phyloP scores from a whole-genome alignment of 345 rosid genomes.

The Populus euphratica region DNA sequence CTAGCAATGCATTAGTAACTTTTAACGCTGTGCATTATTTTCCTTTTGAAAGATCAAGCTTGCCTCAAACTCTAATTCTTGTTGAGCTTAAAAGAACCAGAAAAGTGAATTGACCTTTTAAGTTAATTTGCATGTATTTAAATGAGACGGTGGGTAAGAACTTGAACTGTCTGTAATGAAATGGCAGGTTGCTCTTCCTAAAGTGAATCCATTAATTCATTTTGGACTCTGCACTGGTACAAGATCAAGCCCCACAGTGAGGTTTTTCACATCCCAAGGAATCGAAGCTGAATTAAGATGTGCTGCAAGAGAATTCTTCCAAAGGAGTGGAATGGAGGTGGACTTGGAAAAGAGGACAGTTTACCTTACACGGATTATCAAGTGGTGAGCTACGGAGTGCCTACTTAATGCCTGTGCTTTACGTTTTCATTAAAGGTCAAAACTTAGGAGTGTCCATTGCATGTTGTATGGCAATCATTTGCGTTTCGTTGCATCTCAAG shows the following conservation, averaged over 20 bases:
- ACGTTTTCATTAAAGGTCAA: background rate
- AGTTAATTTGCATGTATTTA: background rate
- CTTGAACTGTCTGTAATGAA: background rate
- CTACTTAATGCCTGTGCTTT: background rate
- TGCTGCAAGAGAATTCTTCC: conserved; percentile 71
- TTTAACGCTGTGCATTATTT: background rate
- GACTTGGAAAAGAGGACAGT: conserved; percentile 59
- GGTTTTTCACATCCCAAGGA: conserved; percentile 70
- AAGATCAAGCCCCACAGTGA: conserved; percentile 67
- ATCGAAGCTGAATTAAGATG: conserved; percentile 60
- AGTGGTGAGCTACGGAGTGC: conserved; percentile 50
- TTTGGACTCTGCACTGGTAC: conserved; percentile 86
- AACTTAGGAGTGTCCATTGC: background rate
- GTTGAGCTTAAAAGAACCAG: background rate
- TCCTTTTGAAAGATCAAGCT: background rate
- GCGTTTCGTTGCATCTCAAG: background rate
- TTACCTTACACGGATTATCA: conserved; percentile 57
- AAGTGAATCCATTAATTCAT: conserved; percentile 71
- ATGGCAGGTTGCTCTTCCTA: conserved; percentile 51
- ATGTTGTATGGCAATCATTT: background rate
- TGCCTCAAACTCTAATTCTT: background rate
- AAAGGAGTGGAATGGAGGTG: conserved; percentile 57
- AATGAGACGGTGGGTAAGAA: background rate
- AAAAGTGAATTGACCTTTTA: background rate
- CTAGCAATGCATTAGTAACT: background rate